These are phyloP conservation scores for Phialophora expanda DNA, from an alignment of 2,329 filamentous ascomycete genomes.

Conservation along the genomic window DNA sequence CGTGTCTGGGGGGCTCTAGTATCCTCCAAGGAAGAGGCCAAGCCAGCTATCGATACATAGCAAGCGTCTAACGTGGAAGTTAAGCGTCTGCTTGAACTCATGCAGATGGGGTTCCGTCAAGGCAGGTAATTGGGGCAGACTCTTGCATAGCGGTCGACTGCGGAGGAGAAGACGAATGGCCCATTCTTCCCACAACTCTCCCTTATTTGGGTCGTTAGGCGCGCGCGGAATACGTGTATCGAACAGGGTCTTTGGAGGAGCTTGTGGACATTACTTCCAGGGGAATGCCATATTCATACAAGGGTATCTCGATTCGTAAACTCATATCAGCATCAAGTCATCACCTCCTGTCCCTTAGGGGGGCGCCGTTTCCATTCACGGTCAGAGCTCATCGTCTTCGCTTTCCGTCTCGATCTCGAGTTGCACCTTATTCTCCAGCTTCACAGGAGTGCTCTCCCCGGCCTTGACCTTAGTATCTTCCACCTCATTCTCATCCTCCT, in stretches of 20 bases:
- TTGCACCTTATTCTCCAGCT: background rate
- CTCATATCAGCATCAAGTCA: background rate
- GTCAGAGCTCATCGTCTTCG: slow-evolving; percentile 5
- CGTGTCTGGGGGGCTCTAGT: too few relatives aligned
- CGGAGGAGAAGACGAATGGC: too few relatives aligned
- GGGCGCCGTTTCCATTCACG: background rate
- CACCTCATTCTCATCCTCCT: background rate
- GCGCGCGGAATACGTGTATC: background rate
- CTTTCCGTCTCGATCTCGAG: slow-evolving; percentile 1
- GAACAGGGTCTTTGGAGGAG: background rate
- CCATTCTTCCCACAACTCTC: too few relatives aligned
- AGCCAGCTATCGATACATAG: too few relatives aligned
- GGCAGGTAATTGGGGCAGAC: too few relatives aligned
- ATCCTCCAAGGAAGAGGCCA: too few relatives aligned
- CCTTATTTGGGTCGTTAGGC: too few relatives aligned
- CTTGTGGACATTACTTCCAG: too few relatives aligned
- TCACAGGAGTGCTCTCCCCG: background rate
- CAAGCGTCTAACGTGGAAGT: too few relatives aligned
- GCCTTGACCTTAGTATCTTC: background rate
- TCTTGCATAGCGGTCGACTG: too few relatives aligned
- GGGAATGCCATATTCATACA: background rate
- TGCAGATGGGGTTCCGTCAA: too few relatives aligned
- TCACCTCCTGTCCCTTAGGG: background rate
- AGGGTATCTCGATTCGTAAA: slow-evolving; percentile 2
- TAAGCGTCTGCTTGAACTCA: too few relatives aligned